Percentiles rank a stretch among this genome's conserved stretches.
These are phyloP conservation scores for Xylaria sp. DNA, from an alignment of 2,329 filamentous ascomycete species.

Conservation along the genomic window DNA sequence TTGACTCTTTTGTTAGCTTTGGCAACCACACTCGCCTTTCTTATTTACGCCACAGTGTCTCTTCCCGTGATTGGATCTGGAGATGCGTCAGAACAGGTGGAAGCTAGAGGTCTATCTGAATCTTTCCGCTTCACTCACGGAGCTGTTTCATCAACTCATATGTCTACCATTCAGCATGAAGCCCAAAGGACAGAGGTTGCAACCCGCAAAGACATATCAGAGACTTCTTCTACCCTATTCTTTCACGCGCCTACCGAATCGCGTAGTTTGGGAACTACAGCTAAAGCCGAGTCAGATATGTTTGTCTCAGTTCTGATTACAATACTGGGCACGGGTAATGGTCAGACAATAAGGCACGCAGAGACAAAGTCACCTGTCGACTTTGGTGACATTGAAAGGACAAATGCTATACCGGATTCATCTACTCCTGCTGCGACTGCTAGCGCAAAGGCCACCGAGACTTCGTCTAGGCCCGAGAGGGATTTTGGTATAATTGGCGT, in stretches of 20 bases:
- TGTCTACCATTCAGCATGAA: too few species aligned
- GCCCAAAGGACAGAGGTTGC: too few species aligned
- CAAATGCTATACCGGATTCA: too few species aligned
- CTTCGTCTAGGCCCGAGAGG: neutral
- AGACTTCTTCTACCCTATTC: too few species aligned
- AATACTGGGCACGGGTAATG: neutral
- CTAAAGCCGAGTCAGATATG: neutral
- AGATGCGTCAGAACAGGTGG: neutral
- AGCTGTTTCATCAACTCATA: neutral
- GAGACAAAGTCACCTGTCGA: too few species aligned
- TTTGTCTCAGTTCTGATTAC: neutral
- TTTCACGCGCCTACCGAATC: too few species aligned
- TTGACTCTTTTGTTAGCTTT: conserved; percentile 8
- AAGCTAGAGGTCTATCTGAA: conserved; percentile 8
- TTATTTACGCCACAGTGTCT: conserved; percentile 19
- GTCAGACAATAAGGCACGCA: too few species aligned
- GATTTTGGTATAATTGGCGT: conserved; percentile 1
- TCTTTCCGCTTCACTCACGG: neutral
- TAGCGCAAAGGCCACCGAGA: too few species aligned
- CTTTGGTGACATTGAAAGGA: neutral
- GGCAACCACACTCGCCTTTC: conserved; percentile 10
- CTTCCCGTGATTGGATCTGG: conserved; percentile 11
- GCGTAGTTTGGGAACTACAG: neutral
- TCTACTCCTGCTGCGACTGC: too few species aligned
- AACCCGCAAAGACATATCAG: too few species aligned